Evolutionary conservation across 306 rosid genomes (phyloP), one percentile per base, ranked within the genome.

Genomic region (Quercus agrifolia): DNA sequence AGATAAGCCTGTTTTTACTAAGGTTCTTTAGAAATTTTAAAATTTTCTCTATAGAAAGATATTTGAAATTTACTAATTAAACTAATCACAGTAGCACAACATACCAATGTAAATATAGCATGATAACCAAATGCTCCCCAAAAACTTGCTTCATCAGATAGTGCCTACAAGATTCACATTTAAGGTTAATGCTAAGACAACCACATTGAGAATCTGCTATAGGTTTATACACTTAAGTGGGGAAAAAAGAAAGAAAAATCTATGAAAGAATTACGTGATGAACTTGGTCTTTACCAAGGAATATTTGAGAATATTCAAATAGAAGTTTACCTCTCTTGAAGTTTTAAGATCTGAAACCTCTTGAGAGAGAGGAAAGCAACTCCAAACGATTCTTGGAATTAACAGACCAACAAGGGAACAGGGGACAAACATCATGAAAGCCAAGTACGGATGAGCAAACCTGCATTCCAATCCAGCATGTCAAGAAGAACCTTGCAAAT

Each of bases 101-200:
- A 68, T 77, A 96, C 99, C 94, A 80, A n/a, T 79, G 98, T 88
- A 44, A 87, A 31, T 74, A 82, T 38, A 64, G 99, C 92, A 75
- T 90, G 89, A 74, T 90, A 89, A 52, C 97, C 99, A 86, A 93
- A 93, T 71, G 97, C 93, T 83, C 99, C 98, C 98, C 97, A 96
- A 75, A 96, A 96, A 82, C 93, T 88, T 62, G 98, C 96, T 87
- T 91, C 98, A 78, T 90, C 92, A 46, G 86, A 85, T 77, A 87
- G 77, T 71, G 80, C 92, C 99, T 96, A 90, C 82, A 83, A 78
- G 69, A 74, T 82, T 88, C 57, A 84, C 4, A 79, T 59, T 33
- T 81, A 64, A 78, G 30, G 80, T 76, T 49, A 85, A 52, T 67
- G 46, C 31, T 80, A 77, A 79, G 79, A 58, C 31, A 69, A 4